Conservation (phyloP, 805 yeast species). For the Yarrowia sp. region DNA sequence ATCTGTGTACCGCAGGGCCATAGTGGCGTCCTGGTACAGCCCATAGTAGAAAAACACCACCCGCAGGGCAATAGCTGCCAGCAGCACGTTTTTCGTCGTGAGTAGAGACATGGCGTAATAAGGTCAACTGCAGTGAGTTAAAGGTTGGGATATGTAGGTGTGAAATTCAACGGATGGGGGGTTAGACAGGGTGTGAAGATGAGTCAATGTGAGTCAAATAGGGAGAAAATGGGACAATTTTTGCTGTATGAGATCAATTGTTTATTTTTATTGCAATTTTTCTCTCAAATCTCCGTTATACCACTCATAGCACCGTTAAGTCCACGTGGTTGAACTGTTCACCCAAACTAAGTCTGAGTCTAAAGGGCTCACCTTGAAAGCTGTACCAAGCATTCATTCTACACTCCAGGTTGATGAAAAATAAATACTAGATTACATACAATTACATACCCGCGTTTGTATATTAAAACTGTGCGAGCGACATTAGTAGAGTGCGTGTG, state of each 20-base stretch:
- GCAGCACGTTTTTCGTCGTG: slow-evolving; percentile 43
- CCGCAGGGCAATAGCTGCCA: slow-evolving; percentile 52
- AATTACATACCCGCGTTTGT: slow-evolving; percentile 22
- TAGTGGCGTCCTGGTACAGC: slow-evolving; percentile 78
- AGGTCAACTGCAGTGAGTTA: slow-evolving; percentile 6
- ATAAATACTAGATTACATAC: slow-evolving; percentile 37
- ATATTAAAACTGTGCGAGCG: slow-evolving; percentile 19
- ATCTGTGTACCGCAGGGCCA: slow-evolving; percentile 88
- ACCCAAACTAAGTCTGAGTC: no score
- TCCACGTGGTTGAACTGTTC: no score
- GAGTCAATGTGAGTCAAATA: background rate
- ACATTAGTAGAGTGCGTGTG: background rate
- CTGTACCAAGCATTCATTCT: no score
- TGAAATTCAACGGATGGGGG: no score
- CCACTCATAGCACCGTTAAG: no score
- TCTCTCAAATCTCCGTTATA: no score
- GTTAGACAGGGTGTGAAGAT: no score
- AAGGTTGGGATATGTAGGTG: slow-evolving; percentile 18
- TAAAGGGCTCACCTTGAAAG: no score
- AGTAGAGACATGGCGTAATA: slow-evolving; percentile 36
- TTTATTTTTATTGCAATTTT: no score
- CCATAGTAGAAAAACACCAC: slow-evolving; percentile 77
- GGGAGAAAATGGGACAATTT: background rate
- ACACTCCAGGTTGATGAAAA: background rate
- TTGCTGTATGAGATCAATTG: no score